Conservation (phyloP, 768 basidiomycete genomes). For the Amanita subjunquillea region DNA sequence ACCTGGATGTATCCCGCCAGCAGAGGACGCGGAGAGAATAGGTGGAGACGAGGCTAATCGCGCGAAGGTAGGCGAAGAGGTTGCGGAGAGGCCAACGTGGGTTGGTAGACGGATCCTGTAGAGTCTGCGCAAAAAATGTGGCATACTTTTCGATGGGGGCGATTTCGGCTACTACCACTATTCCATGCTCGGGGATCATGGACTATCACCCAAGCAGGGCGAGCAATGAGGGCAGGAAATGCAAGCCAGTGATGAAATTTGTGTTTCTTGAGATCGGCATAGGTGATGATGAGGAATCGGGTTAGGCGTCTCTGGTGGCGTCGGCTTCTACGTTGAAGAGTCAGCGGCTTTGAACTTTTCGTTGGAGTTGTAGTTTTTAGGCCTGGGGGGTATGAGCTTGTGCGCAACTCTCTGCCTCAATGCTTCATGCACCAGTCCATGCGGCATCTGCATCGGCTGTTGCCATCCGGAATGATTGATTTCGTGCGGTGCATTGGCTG, state of each 20-base stretch:
- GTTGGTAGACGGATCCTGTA: constrained; percentile 55
- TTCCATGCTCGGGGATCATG: constrained; percentile 43
- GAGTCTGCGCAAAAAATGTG: constrained; percentile 39
- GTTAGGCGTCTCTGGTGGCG: constrained; percentile 61
- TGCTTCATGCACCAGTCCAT: too few relatives aligned
- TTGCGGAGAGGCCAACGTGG: constrained; percentile 88
- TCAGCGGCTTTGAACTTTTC: constrained; percentile 89
- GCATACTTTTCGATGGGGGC: constrained; percentile 48
- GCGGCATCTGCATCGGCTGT: too few relatives aligned
- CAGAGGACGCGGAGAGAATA: constrained; percentile 54
- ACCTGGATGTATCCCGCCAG: constrained; percentile 54
- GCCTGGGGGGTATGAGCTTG: constrained; percentile 35
- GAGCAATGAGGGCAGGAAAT: constrained; percentile 85
- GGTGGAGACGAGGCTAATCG: constrained; percentile 40
- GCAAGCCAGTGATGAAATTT: constrained; percentile 98
- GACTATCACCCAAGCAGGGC: constrained; percentile 81
- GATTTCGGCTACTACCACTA: constrained; percentile 29
- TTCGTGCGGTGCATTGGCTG: too few relatives aligned
- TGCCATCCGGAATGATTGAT: too few relatives aligned
- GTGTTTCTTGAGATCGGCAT: constrained; percentile 97
- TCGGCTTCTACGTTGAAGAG: constrained; percentile 71
- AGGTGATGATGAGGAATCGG: constrained; percentile 84
- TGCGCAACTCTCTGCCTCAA: too few relatives aligned
- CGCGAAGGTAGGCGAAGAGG: constrained; percentile 71
- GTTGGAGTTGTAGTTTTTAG: constrained; percentile 96